phyloP scores from a whole-genome alignment of 1,139 yeast species.

The Taphrina communis region DNA sequence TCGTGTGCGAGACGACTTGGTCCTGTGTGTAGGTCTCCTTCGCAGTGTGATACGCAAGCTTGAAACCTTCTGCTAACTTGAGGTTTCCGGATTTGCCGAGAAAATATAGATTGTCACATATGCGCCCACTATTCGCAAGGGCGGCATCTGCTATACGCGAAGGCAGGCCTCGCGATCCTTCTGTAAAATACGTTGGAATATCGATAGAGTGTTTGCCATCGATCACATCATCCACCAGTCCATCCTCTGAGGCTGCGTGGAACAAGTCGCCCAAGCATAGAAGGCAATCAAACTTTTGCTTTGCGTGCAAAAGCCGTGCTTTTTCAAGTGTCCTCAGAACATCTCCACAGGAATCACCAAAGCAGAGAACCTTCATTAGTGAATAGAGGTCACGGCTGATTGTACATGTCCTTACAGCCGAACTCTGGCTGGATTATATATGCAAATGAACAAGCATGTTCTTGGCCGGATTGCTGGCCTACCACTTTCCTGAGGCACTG shows the following conservation, averaged over 20 bases:
- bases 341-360: slow-evolving; percentile 42
- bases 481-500: no score
- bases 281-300: slow-evolving; percentile 42
- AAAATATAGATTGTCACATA: slow-evolving; percentile 41
- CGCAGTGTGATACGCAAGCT: slow-evolving; percentile 37
- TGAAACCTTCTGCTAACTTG: slow-evolving; percentile 31
- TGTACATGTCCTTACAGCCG: background rate
- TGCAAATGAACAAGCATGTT: no score
- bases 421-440: background rate
- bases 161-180: slow-evolving; percentile 39
- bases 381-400: background rate
- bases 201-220: slow-evolving; percentile 17
- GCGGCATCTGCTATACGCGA: slow-evolving; percentile 22
- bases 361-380: slow-evolving; percentile 28
- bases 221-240: slow-evolving; percentile 23
- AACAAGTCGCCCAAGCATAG: slow-evolving; percentile 42
- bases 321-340: slow-evolving; percentile 37
- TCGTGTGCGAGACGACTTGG: background rate
- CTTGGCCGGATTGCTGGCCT: no score
- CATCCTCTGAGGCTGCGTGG: slow-evolving; percentile 1
- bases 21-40: slow-evolving; percentile 2
- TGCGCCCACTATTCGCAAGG: slow-evolving; percentile 31
- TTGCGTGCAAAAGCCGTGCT: slow-evolving; percentile 18
- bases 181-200: slow-evolving; percentile 40
- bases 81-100: slow-evolving; percentile 39